A percentile compares a stretch with the other conserved stretches of the same genome.
Conservation (phyloP, 441 rosid species). For the Capsella rubella region DNA sequence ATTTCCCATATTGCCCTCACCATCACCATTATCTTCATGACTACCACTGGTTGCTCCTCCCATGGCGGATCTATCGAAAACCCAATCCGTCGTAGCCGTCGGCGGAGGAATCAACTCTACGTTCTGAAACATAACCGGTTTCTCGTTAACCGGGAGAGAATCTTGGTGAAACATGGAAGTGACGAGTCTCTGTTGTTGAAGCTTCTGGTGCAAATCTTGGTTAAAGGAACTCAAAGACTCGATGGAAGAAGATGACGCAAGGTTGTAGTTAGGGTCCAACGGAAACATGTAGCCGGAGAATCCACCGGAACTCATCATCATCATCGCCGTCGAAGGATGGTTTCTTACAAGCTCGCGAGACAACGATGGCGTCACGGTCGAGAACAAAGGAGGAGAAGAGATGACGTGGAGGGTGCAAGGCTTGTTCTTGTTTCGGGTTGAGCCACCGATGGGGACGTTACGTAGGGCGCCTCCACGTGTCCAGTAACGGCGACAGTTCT, state of each 20-base stretch:
- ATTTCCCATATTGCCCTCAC: constrained; percentile 26
- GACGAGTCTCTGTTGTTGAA: constrained; percentile 81
- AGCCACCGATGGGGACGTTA: constrained; percentile 92
- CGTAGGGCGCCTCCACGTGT: constrained; percentile 91
- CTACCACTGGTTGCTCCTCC: constrained; percentile 33
- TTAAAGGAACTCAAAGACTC: constrained; percentile 87
- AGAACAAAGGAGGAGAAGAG: constrained; percentile 39
- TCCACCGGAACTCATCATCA: constrained; percentile 47
- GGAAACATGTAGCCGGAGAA: constrained; percentile 41
- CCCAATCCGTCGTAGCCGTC: constrained; percentile 61
- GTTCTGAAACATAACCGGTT: constrained; percentile 67
- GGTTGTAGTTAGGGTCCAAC: constrained; percentile 12
- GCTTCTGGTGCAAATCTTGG: constrained; percentile 91
- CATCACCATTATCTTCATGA: constrained; percentile 26
- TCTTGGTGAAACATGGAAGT: constrained; percentile 61
- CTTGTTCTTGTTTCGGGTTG: constrained; percentile 85
- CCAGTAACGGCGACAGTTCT: constrained; percentile 94
- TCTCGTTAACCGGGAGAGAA: constrained; percentile 40
- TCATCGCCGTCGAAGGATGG: constrained; percentile 47
- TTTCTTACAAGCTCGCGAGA: constrained; percentile 48
- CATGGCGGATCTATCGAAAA: constrained; percentile 62
- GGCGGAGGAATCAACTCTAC: constrained; percentile 52
- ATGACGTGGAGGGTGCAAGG: constrained; percentile 51
- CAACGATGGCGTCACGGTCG: constrained; percentile 34
- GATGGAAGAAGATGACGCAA: constrained; percentile 65